These are phyloP conservation scores for Leccinum olivaceoglutinosum DNA, from an alignment of 1,284 basidiomycete species.

Conservation along the genomic window DNA sequence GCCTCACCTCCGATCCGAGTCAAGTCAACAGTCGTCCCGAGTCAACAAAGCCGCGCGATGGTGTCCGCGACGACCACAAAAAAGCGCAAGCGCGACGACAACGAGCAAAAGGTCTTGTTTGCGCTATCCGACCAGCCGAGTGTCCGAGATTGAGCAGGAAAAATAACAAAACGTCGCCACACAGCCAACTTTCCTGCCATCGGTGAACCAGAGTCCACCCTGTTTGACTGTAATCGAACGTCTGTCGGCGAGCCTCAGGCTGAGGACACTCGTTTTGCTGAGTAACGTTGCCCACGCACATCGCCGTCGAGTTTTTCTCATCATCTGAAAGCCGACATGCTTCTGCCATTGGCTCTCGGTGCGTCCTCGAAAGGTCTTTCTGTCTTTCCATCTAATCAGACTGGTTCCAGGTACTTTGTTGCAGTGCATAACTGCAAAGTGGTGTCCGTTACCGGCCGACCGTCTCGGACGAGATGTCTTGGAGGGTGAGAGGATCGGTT, in stretches of 20 bases:
- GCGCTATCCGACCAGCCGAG: slow-evolving; percentile 41
- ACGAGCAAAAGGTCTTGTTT: slow-evolving; percentile 39
- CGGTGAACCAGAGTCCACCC: slow-evolving; percentile 51
- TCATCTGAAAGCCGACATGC: slow-evolving; percentile 39
- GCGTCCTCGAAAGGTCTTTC: slow-evolving; percentile 25
- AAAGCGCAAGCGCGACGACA: slow-evolving; percentile 58
- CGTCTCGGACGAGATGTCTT: not conserved
- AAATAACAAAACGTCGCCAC: slow-evolving; percentile 10
- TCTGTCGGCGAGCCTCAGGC: slow-evolving; percentile 16
- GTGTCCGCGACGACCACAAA: slow-evolving; percentile 35
- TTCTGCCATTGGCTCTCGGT: slow-evolving; percentile 56
- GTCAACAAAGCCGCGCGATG: slow-evolving; percentile 23
- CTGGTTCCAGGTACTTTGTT: slow-evolving; percentile 50
- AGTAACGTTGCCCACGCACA: slow-evolving; percentile 39
- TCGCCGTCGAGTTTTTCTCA: slow-evolving; percentile 59
- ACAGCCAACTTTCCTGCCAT: slow-evolving; percentile 76
- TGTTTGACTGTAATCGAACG: slow-evolving; percentile 61
- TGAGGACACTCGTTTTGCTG: slow-evolving; percentile 40
- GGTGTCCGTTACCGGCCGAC: not conserved
- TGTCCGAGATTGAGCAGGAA: slow-evolving; percentile 11
- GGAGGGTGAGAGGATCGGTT: not conserved
- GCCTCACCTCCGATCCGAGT: not conserved
- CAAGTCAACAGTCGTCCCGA: slow-evolving; percentile 3
- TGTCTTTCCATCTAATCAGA: slow-evolving; percentile 4
- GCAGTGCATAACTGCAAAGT: slow-evolving; percentile 52